A percentile compares a stretch with the other conserved stretches of the same genome.
Evolutionary conservation across 352 stramenopile genomes (phyloP).

Genomic region (Phytopythium delawarense): DNA sequence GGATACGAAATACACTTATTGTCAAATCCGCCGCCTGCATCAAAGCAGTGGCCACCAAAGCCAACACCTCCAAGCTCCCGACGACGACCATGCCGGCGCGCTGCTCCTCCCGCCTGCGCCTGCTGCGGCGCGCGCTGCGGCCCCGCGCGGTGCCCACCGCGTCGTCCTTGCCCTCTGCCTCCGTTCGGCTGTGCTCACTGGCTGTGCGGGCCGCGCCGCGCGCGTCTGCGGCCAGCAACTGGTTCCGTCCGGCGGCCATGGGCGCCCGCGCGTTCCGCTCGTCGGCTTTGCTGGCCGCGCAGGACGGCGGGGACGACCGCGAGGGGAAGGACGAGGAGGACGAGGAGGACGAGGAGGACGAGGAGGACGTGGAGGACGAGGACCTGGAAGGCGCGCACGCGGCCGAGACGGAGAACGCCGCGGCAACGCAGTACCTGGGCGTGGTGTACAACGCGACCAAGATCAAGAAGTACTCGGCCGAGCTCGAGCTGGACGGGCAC

Average conservation of each 20-base stretch:
- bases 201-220: not conserved
- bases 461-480: conserved; percentile 84
- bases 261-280: not conserved
- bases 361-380: conserved; percentile 17
- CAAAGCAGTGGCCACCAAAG: not conserved
- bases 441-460: conserved; percentile 60
- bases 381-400: conserved; percentile 23
- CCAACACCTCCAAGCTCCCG: not conserved
- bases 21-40: not conserved
- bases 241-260: not conserved
- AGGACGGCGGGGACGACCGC: conserved; percentile 8
- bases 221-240: not conserved
- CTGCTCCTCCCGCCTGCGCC: conserved; percentile 1
- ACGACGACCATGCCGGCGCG: not conserved
- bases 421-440: conserved; percentile 51
- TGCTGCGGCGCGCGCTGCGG: not conserved
- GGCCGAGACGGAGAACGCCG: conserved; percentile 23
- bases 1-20: not conserved
- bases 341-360: conserved; percentile 22
- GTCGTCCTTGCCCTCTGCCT: not conserved
- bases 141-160: not conserved
- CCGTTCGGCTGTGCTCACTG: not conserved
- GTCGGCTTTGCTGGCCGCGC: not conserved
- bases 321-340: conserved; percentile 8
- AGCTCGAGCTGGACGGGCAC: conserved; percentile 61